phyloP scores from a whole-genome alignment of 129 eudicot genomes.

The Helianthus annuus region DNA sequence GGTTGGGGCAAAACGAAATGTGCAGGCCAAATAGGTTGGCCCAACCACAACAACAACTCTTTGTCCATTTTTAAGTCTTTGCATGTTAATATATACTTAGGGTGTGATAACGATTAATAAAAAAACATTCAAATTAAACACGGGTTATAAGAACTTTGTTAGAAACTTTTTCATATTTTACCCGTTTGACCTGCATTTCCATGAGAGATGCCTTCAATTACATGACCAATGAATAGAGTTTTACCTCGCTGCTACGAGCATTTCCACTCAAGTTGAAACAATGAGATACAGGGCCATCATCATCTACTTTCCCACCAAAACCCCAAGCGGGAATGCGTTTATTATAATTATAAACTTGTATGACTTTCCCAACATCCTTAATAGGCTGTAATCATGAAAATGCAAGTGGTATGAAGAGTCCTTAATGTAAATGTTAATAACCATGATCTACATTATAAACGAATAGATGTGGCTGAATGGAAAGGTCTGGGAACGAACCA shows the following conservation, averaged over 20 bases:
- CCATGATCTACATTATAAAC: too few species aligned
- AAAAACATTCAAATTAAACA: neutral
- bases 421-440: neutral
- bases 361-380: constrained; percentile 89
- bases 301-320: constrained; percentile 68
- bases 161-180: neutral
- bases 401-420: constrained; percentile 7
- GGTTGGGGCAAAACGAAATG: neutral
- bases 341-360: constrained; percentile 90
- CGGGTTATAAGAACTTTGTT: neutral
- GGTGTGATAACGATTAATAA: neutral
- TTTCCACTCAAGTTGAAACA: constrained; percentile 84
- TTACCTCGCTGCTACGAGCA: constrained; percentile 56
- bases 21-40: neutral
- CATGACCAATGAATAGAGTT: neutral
- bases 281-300: constrained; percentile 64
- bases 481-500: neutral
- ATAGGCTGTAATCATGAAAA: constrained; percentile 57
- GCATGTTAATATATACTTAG: neutral
- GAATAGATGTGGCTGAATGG: neutral
- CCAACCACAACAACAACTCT: neutral
- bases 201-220: too few species aligned
- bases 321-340: constrained; percentile 95
- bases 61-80: neutral
- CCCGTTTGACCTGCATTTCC: neutral